A percentile compares a stretch with the other conserved stretches of the same genome.
phyloP scores from a whole-genome alignment of 2,329 filamentous ascomycete genomes.

The Penicillium brevicompactum region DNA sequence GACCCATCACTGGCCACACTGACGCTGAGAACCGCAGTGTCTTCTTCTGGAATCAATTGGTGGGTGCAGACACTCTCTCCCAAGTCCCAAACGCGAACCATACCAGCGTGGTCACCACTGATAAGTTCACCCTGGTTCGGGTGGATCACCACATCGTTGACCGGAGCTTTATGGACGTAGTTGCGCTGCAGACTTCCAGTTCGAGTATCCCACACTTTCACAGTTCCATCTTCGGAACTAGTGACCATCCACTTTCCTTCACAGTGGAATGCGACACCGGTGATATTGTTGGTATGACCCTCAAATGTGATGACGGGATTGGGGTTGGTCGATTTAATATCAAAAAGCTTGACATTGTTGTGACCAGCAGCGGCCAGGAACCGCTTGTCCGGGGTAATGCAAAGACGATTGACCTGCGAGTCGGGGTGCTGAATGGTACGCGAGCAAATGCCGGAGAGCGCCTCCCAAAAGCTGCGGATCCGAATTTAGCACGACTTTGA shows the following conservation, averaged over 20 bases:
- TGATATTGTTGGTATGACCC: conserved; percentile 93
- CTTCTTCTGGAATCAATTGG: conserved; percentile 93
- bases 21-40: conserved; percentile 89
- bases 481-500: conserved; percentile 6
- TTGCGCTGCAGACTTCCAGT: conserved; percentile 85
- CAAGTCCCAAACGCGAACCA: conserved; percentile 93
- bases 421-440: conserved; percentile 97
- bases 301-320: conserved; percentile 92
- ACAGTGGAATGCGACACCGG: conserved; percentile 95
- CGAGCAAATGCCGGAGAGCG: conserved; percentile 94
- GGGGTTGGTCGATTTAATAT: conserved; percentile 97
- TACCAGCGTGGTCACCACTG: conserved; percentile 89
- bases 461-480: conserved; percentile 85
- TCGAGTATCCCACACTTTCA: conserved; percentile 96
- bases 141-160: conserved; percentile 99
- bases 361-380: conserved; percentile 81
- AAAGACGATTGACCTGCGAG: conserved; percentile 96
- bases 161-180: conserved; percentile 84
- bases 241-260: conserved; percentile 99
- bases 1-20: conserved; percentile 94
- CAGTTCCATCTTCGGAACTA: conserved; percentile 91
- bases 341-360: conserved; percentile 94
- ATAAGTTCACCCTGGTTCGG: conserved; percentile 98
- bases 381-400: conserved; percentile 97
- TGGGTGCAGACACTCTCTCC: conserved; percentile 97